These are phyloP conservation scores for Bryum argenteum DNA, from an alignment of 225 moss, liverwort and hornwort genomes.

Conservation along the genomic window DNA sequence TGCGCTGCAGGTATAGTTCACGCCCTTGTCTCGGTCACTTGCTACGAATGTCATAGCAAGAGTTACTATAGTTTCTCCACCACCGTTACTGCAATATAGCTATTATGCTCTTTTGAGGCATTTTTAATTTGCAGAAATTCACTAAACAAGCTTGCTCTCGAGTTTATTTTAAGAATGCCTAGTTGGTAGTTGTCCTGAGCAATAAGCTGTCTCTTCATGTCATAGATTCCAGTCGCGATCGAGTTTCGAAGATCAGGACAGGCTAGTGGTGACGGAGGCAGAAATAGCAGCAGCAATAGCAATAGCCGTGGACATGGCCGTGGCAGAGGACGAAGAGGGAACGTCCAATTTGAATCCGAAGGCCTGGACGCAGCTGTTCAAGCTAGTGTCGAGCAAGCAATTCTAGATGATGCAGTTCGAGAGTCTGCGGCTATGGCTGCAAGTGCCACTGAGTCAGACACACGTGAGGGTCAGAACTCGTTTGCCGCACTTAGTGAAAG, in stretches of 20 bases:
- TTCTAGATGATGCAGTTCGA: constrained; percentile 64
- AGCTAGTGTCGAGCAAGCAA: constrained; percentile 75
- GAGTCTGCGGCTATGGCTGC: constrained; percentile 70
- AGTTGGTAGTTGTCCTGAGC: not conserved
- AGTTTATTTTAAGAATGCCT: not conserved
- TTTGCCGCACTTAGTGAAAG: constrained; percentile 55
- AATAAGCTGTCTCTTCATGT: constrained; percentile 8
- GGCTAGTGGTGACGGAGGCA: constrained; percentile 59
- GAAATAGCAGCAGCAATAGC: constrained; percentile 40
- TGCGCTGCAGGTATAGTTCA: constrained; percentile 73
- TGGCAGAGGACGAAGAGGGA: constrained; percentile 68
- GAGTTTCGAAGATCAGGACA: constrained; percentile 82
- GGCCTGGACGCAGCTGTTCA: constrained; percentile 62
- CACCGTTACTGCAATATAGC: not conserved
- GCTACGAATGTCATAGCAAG: not conserved
- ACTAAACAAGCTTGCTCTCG: not conserved
- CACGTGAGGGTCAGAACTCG: constrained; percentile 53
- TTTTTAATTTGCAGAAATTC: not conserved
- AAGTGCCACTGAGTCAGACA: constrained; percentile 43
- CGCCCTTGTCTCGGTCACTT: not conserved
- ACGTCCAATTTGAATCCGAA: constrained; percentile 49
- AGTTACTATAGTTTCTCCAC: not conserved
- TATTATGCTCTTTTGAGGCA: not conserved
- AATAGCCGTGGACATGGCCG: constrained; percentile 58
- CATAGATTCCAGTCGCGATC: constrained; percentile 73